Evolutionary conservation across 1,284 basidiomycete genomes (phyloP).

Genomic region (Microbotryomycetes sp.): DNA sequence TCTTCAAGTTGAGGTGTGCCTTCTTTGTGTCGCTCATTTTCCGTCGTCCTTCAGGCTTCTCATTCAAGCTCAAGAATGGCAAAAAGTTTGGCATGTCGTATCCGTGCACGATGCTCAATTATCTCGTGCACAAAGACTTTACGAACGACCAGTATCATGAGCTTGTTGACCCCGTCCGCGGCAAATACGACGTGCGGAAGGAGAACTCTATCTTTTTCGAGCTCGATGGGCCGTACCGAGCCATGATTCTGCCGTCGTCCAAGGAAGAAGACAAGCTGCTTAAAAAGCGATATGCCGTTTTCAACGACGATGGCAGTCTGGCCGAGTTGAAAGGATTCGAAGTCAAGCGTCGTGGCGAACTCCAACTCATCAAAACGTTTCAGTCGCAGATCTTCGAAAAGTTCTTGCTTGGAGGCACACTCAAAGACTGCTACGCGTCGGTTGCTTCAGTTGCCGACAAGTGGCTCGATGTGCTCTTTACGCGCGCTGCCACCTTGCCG

Average conservation of each 20-base stretch:
- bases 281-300: constrained; percentile 99
- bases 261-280: constrained; percentile 99
- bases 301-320: constrained; percentile 93
- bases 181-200: constrained; percentile 77
- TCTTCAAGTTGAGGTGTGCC: neutral
- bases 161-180: constrained; percentile 66
- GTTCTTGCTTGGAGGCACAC: constrained; percentile 85
- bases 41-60: constrained; percentile 56
- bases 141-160: constrained; percentile 99
- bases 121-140: constrained; percentile 89
- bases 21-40: too few relatives aligned
- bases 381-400: constrained; percentile 98
- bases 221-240: constrained; percentile 94
- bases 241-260: constrained; percentile 98
- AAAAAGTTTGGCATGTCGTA: constrained; percentile 91
- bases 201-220: constrained; percentile 99
- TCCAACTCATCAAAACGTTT: constrained; percentile 99
- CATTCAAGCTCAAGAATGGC: constrained; percentile 80
- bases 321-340: constrained; percentile 99
- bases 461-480: constrained; percentile 94
- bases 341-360: constrained; percentile 93
- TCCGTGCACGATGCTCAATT: constrained; percentile 99
- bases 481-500: constrained; percentile 69
- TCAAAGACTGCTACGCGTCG: constrained; percentile 89
- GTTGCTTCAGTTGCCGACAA: constrained; percentile 92